phyloP scores from a whole-genome alignment of 345 rosid species.

The Capsella bursapastoris region DNA sequence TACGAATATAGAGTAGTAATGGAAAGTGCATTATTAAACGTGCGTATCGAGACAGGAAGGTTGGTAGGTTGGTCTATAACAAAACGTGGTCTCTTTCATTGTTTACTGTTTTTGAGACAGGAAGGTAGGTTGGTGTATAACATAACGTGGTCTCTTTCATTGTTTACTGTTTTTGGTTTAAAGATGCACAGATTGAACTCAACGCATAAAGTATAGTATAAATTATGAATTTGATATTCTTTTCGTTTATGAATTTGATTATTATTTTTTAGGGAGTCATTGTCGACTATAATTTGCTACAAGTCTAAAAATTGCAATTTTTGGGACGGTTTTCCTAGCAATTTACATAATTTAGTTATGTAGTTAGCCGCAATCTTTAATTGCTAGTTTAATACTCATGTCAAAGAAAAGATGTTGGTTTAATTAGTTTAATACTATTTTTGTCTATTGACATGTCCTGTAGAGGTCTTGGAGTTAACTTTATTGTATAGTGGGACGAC shows the following conservation, averaged over 20 bases:
- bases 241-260: no score
- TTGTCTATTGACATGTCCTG: not conserved
- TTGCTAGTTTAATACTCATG: no score
- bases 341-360: no score
- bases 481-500: not conserved
- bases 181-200: not conserved
- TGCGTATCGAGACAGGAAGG: conserved; percentile 26
- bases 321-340: no score
- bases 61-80: not conserved
- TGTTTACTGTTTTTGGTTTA: not conserved
- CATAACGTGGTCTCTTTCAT: no score
- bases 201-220: not conserved
- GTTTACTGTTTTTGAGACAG: not conserved
- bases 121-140: no score
- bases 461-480: not conserved
- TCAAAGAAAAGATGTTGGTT: no score
- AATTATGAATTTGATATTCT: not conserved
- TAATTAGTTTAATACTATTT: not conserved
- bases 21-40: not conserved
- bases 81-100: conserved; percentile 17
- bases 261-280: no score
- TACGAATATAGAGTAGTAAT: not conserved
- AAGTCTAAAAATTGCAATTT: no score
- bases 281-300: no score
- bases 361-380: no score